These are phyloP conservation scores for Penicillium sp. DNA, from an alignment of 2,329 filamentous ascomycete species.

Conservation along the genomic window DNA sequence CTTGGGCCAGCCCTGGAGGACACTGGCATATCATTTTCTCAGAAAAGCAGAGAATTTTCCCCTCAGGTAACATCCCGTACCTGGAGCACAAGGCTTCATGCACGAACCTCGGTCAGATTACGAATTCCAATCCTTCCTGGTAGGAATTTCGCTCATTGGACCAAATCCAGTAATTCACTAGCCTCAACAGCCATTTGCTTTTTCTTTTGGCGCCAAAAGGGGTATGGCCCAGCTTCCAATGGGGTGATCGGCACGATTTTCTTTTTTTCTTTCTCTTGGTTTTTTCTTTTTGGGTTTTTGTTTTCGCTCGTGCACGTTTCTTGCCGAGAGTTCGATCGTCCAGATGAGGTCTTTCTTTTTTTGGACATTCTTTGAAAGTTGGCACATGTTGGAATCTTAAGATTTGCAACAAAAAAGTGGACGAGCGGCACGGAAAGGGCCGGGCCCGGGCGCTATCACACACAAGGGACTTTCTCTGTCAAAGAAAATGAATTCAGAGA, in stretches of 20 bases:
- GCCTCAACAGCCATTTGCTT: conserved; percentile 16
- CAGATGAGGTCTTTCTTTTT: conserved; percentile 5
- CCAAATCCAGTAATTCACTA: conserved; percentile 20
- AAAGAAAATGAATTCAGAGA: conserved; percentile 11
- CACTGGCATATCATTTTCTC: conserved; percentile 17
- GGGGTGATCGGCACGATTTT: conserved; percentile 30
- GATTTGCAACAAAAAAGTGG: conserved; percentile 16
- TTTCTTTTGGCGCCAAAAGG: conserved; percentile 24
- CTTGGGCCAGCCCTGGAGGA: conserved; percentile 29
- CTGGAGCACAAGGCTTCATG: conserved; percentile 28
- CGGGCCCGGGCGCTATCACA: conserved; percentile 31
- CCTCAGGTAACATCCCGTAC: conserved; percentile 22
- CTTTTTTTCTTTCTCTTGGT: background rate
- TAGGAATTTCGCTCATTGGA: conserved; percentile 37
- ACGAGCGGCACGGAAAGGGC: conserved; percentile 40
- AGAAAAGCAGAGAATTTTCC: conserved; percentile 1
- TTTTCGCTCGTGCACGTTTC: conserved; percentile 14
- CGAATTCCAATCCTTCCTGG: conserved; percentile 26
- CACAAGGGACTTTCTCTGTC: background rate
- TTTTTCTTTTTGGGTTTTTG: background rate
- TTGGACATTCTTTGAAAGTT: background rate
- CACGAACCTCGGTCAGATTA: conserved; percentile 29
- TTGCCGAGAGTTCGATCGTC: conserved; percentile 16
- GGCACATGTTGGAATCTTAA: conserved; percentile 7
- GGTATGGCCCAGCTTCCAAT: conserved; percentile 25